Evolutionary conservation across 83 land plant genomes (phyloP).

Genomic region (Picea abies): DNA sequence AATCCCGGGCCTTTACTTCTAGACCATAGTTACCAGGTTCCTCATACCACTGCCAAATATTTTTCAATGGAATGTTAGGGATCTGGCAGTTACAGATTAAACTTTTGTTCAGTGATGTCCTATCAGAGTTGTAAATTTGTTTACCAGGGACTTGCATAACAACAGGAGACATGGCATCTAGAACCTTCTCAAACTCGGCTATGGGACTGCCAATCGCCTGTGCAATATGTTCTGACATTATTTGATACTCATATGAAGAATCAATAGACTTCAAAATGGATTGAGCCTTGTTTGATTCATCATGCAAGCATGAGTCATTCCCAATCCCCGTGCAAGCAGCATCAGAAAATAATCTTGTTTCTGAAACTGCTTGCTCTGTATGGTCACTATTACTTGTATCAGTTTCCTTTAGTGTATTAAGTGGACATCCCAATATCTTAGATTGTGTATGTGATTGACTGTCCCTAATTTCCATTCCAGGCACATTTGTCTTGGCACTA

Average conservation of each 20-base stretch:
- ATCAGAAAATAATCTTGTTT: neutral
- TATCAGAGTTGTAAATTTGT: conserved; percentile 2
- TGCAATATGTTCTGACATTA: neutral
- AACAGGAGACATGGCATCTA: conserved; percentile 35
- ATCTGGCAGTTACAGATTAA: conserved; percentile 31
- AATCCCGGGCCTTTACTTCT: conserved; percentile 40
- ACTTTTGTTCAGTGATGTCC: conserved; percentile 3
- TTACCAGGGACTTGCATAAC: conserved; percentile 6
- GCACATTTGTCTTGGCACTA: neutral
- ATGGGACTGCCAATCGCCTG: conserved; percentile 30
- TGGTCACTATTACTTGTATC: neutral
- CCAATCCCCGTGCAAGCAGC: neutral
- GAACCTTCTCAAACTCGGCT: conserved; percentile 41
- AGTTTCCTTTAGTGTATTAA: neutral
- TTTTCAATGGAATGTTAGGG: conserved; percentile 31
- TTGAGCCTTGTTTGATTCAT: neutral
- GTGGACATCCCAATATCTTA: neutral
- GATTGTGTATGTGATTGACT: neutral
- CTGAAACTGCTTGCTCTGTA: neutral
- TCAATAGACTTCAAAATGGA: neutral
- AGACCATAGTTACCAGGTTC: conserved; percentile 52
- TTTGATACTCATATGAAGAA: neutral
- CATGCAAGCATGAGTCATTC: neutral
- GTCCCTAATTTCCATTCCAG: neutral
- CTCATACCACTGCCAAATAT: conserved; percentile 62